A percentile compares a stretch with the other conserved stretches of the same genome.
phyloP scores from a whole-genome alignment of 495 filamentous ascomycete species.

The Pyronema omphalodes region DNA sequence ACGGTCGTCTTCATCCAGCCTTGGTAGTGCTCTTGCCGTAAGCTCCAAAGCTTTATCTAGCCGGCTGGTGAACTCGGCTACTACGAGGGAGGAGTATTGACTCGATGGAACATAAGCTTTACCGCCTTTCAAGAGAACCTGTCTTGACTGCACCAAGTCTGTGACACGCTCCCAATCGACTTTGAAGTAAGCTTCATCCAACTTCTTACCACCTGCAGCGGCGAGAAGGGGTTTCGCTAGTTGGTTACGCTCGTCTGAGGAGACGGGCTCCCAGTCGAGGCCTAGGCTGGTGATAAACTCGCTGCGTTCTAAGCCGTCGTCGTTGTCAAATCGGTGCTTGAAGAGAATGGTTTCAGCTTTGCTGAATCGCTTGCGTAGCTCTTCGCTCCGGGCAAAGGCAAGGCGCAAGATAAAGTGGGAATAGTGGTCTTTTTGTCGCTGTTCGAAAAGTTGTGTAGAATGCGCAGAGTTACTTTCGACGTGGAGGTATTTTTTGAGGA shows the following conservation, averaged over 20 bases:
- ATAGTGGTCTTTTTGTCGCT: constrained; percentile 94
- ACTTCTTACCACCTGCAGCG: constrained; percentile 34
- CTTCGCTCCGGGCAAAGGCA: constrained; percentile 80
- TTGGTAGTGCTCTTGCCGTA: constrained; percentile 72
- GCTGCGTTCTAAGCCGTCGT: constrained; percentile 48
- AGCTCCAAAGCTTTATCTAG: constrained; percentile 71
- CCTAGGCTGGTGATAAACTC: constrained; percentile 62
- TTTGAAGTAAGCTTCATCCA: constrained; percentile 73
- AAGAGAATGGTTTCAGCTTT: constrained; percentile 82
- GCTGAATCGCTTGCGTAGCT: constrained; percentile 72
- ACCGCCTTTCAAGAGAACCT: constrained; percentile 57
- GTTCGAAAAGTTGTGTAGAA: constrained; percentile 28
- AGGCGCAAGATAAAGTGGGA: constrained; percentile 91
- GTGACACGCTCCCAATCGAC: constrained; percentile 87
- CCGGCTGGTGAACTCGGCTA: constrained; percentile 61
- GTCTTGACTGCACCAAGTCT: constrained; percentile 65
- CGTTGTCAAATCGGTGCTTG: constrained; percentile 51
- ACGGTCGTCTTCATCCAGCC: constrained; percentile 91
- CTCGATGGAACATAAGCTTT: constrained; percentile 81
- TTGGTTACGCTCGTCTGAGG: constrained; percentile 51
- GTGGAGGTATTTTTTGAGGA: constrained; percentile 65
- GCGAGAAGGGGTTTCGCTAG: constrained; percentile 35
- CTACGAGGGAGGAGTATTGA: constrained; percentile 72
- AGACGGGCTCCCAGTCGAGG: constrained; percentile 65
- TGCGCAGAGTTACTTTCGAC: constrained; percentile 53